These are phyloP conservation scores for Nemania sp. DNA, from an alignment of 2,329 filamentous ascomycete genomes.

Conservation along the genomic window DNA sequence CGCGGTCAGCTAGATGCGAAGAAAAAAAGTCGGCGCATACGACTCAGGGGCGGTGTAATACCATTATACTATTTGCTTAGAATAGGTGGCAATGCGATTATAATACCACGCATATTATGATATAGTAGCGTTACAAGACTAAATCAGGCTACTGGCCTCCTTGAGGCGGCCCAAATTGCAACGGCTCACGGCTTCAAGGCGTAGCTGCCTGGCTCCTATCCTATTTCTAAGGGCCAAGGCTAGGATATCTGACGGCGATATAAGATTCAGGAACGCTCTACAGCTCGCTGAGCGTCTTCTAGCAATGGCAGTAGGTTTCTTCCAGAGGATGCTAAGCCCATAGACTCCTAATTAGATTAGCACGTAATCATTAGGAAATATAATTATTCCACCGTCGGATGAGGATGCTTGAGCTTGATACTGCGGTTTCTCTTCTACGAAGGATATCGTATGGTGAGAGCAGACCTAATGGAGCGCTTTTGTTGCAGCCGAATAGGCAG, in stretches of 20 bases:
- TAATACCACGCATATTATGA: conserved; percentile 2
- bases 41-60: neutral
- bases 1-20: neutral
- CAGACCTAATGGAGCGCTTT: neutral
- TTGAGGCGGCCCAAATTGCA: conserved; percentile 8
- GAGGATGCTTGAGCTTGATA: neutral
- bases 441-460: neutral
- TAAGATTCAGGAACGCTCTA: neutral
- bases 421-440: neutral
- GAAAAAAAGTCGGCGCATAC: neutral
- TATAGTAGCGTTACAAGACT: conserved; percentile 7
- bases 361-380: neutral
- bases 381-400: neutral
- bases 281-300: neutral
- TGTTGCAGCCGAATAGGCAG: neutral
- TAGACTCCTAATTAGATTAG: neutral
- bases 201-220: neutral
- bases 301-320: neutral
- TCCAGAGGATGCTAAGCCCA: neutral
- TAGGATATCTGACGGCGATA: neutral
- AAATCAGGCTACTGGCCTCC: neutral
- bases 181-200: conserved; percentile 2
- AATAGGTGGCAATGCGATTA: neutral
- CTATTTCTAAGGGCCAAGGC: neutral
- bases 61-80: neutral